These are phyloP conservation scores for Cercospora nicotianae DNA, from an alignment of 2,329 filamentous ascomycete genomes.

Conservation along the genomic window DNA sequence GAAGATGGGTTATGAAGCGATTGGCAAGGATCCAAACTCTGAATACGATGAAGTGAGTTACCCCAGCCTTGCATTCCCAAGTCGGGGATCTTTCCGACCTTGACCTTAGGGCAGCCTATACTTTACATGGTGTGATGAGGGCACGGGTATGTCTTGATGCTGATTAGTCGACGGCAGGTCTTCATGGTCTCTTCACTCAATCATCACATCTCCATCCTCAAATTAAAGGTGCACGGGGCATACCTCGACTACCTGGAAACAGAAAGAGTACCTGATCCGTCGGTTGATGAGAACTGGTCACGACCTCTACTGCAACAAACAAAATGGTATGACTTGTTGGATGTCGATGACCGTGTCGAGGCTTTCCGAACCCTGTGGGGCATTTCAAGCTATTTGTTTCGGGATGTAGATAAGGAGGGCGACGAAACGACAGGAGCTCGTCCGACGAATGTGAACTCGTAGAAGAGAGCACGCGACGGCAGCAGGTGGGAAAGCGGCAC, in stretches of 20 bases:
- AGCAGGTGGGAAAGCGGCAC: background rate
- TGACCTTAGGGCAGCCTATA: background rate
- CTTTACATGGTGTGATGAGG: background rate
- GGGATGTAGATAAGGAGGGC: slow-evolving; percentile 3
- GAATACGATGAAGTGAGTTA: slow-evolving; percentile 50
- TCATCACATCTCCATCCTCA: slow-evolving; percentile 61
- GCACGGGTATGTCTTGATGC: background rate
- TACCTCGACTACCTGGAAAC: slow-evolving; percentile 58
- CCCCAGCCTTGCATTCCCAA: background rate
- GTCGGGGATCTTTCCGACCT: background rate
- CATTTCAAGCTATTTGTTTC: slow-evolving; percentile 54
- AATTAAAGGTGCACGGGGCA: slow-evolving; percentile 56
- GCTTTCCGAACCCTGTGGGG: slow-evolving; percentile 60
- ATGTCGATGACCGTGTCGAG: slow-evolving; percentile 55
- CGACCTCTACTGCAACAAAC: slow-evolving; percentile 56
- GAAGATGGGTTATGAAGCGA: slow-evolving; percentile 56
- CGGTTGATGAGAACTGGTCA: slow-evolving; percentile 48
- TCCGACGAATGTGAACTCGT: background rate
- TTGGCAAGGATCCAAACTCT: slow-evolving; percentile 51
- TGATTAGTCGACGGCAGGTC: slow-evolving; percentile 46
- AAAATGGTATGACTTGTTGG: slow-evolving; percentile 60
- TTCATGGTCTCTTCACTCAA: slow-evolving; percentile 64
- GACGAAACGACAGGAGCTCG: background rate
- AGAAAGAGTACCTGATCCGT: slow-evolving; percentile 40
- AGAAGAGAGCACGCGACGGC: slow-evolving; percentile 2